Base-by-base conservation (phyloP, 345 rosid genomes). In the Zanthoxylum bungeanum region DNA sequence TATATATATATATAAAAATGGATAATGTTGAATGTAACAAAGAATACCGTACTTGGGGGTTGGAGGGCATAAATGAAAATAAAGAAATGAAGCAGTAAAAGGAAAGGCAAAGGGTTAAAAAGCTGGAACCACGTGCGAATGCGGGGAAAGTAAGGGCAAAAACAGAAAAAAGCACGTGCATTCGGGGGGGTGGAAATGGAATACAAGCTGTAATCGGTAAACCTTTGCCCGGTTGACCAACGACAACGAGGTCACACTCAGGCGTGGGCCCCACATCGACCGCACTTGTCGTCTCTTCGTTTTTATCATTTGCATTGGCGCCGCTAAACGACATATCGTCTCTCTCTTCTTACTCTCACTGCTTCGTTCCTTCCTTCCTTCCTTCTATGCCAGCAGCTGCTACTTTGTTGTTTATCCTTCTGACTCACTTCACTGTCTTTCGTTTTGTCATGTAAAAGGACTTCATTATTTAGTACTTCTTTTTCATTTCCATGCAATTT, bases 191-290 rank as follows among this genome's bases (percentile, higher is more conserved):
- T n/a, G n/a, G n/a, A n/a, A n/a, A n/a, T n/a, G n/a, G 5, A 47
- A 74, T 46, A 55, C 63, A 52, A 66, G 79, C 74, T 78, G 81
- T 71, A 28, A 28, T 36, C 53, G 73, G 83, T 73, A 72, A 67
- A 69, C 44, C 27, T 12, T 9, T 87, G 93, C 81, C 75, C 61
- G 89, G 88, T 87, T 89, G 93, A 89, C 91, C 66, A 80, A 85
- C 74, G 89, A 87, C 93, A 86, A 30, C 55, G 57, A 71, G 79
- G 83, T 85, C 72, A 49, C 72, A 30, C 4, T 22, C 33, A 65
- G 64, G 73, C 73, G 79, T 40, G 86, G 76, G 67, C 62, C 75
- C 53, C 25, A n/a, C 49, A 3, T 2, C 0, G 16, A 1, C 49
- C 19, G 42, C 42, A 39, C 42, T 24, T 31, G n/a, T n/a, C n/a